phyloP scores from a whole-genome alignment of 1,139 yeast species.

The Candida neerlandica region DNA sequence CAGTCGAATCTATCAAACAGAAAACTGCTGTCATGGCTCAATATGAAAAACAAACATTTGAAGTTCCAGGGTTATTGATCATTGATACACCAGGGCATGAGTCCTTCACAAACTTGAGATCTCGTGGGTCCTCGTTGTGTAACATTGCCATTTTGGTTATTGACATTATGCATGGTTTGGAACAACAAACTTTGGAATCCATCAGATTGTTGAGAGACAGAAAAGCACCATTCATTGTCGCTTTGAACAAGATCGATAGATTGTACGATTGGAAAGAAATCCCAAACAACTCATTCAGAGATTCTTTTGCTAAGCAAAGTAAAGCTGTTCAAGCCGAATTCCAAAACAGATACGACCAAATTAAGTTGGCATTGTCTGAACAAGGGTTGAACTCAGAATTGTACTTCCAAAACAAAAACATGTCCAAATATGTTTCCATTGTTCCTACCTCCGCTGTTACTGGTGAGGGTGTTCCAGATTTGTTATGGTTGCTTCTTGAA shows the following conservation, averaged over 20 bases:
- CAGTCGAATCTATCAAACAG: conserved; percentile 87
- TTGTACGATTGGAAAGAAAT: conserved; percentile 89
- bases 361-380: conserved; percentile 91
- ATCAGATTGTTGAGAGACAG: conserved; percentile 89
- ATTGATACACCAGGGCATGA: conserved; percentile 99
- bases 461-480: conserved; percentile 99
- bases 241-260: conserved; percentile 96
- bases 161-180: conserved; percentile 98
- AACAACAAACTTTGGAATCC: conserved; percentile 95
- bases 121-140: conserved; percentile 98
- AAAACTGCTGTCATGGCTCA: conserved; percentile 91
- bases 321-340: conserved; percentile 90
- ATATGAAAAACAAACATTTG: conserved; percentile 82
- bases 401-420: conserved; percentile 91
- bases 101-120: conserved; percentile 94
- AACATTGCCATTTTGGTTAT: conserved; percentile 97
- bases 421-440: conserved; percentile 90
- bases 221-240: conserved; percentile 97
- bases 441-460: conserved; percentile 99
- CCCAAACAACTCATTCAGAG: conserved; percentile 95
- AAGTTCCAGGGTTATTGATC: conserved; percentile 94
- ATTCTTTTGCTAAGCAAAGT: conserved; percentile 79
- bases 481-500: conserved; percentile 92
- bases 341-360: conserved; percentile 81
- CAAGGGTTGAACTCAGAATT: conserved; percentile 98